Evolutionary conservation across 352 stramenopile species (phyloP).

Genomic region (Blastocystis sp.): DNA sequence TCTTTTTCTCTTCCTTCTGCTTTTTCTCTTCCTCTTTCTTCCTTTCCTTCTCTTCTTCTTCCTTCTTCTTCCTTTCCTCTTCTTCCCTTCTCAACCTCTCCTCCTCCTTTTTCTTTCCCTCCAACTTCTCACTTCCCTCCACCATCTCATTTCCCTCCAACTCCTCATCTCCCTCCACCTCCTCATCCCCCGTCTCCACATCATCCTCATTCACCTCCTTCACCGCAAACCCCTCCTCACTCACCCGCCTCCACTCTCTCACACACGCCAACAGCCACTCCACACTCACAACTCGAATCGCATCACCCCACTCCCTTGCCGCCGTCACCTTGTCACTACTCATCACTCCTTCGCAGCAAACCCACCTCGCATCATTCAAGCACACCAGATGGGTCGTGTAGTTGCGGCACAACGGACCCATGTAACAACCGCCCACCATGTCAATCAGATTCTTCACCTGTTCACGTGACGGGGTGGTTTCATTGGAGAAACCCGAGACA

Average conservation of each 20-base stretch:
- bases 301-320: not conserved
- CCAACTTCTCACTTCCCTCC: not conserved
- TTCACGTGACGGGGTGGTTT: slow-evolving; percentile 47
- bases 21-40: no score
- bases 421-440: slow-evolving; percentile 57
- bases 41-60: not conserved
- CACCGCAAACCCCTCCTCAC: not conserved
- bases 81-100: no score
- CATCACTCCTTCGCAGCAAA: not conserved
- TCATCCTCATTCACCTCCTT: not conserved
- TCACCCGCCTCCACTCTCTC: slow-evolving; percentile 15
- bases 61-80: slow-evolving; percentile 60
- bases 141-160: not conserved
- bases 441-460: slow-evolving; percentile 59
- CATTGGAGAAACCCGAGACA: slow-evolving; percentile 48
- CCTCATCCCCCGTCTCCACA: not conserved
- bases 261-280: slow-evolving; percentile 56
- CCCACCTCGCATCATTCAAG: not conserved
- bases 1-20: no score
- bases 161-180: slow-evolving; percentile 13
- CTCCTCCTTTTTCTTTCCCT: not conserved
- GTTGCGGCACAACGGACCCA: slow-evolving; percentile 46
- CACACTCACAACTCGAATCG: not conserved
- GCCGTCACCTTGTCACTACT: slow-evolving; percentile 38
- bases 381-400: slow-evolving; percentile 67